Base-by-base conservation (phyloP, 257 asterid species). In the Nicotiana undulata region DNA sequence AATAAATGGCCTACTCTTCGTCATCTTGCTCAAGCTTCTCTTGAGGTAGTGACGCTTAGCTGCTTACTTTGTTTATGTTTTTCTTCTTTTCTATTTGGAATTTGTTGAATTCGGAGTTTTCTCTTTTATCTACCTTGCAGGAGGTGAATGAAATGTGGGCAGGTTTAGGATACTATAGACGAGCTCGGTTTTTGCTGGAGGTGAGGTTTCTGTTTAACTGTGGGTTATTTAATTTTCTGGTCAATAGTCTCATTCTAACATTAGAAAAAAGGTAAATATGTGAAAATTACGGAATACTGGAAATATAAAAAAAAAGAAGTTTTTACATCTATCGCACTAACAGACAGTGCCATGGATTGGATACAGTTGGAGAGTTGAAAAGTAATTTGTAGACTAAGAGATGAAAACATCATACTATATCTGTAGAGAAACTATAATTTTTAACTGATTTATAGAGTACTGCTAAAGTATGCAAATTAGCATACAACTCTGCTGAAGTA, bases 141-240 rank as follows among this genome's bases (percentile, higher is more conserved):
- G 99, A 92, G 88, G 99, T 95, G 87, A 95, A 95, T 85, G 98
- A 93, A 85, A 88, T 92, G 94, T 95, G 98, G 98, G 98, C 99
- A 4, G 98, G 99, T 51, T 87, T 95, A 92, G 98, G 98, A 63
- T 93, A 93, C 85, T 95, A 95, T 80, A 86, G 97, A 81, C 88
- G 98, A 37, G 98, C 91, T 56, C 91, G 96, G 65, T 93, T 90
- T 85, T 86, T 93, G 86, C 97, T 95, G 16, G 96, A 93, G 97
- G 98, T 92, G 29, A 81, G 87, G 55, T 44, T 79, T 77, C 15
- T 80, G n/a, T 24, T 76, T 58, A 8, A 4, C 29, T 40, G 46
- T 8, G 46, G 46, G 46, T 40, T 40, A 40, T 40, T 40, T 40
- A 7, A 40, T 40, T 40, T 40, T 40, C 46, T 40, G 46, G 46